Conservation (phyloP, 2,329 filamentous ascomycete species). For the Zymoseptoria crescenta region DNA sequence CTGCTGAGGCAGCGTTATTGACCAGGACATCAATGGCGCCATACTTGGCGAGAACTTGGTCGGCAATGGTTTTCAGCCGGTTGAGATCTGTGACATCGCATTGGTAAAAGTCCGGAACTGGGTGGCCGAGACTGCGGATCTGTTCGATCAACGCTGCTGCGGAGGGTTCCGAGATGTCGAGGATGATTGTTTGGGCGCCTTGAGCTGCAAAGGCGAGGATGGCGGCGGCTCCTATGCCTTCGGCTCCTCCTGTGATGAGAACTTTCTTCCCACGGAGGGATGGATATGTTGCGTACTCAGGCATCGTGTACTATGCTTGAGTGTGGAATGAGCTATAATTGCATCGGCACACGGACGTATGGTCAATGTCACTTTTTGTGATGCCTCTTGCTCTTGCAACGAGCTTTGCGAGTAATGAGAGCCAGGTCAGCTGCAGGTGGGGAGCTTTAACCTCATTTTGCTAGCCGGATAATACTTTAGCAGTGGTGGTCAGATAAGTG, state of each 20-base stretch:
- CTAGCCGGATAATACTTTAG: neutral
- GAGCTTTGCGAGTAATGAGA: neutral
- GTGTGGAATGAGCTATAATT: neutral
- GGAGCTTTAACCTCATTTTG: neutral
- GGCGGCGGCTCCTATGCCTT: slow-evolving; percentile 56
- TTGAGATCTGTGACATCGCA: slow-evolving; percentile 47
- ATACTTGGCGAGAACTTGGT: slow-evolving; percentile 36
- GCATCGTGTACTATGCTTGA: neutral
- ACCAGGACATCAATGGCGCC: slow-evolving; percentile 51
- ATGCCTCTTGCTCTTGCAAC: neutral
- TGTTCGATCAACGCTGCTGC: slow-evolving; percentile 41
- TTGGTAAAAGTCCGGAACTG: slow-evolving; percentile 22
- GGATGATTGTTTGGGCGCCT: slow-evolving; percentile 52
- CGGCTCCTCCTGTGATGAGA: slow-evolving; percentile 57
- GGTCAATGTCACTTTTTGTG: neutral
- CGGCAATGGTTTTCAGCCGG: slow-evolving; percentile 44
- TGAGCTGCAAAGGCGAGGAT: slow-evolving; percentile 50
- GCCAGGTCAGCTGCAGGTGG: neutral
- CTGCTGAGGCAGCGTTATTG: slow-evolving; percentile 54
- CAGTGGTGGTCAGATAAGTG: neutral
- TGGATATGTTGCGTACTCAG: slow-evolving; percentile 24
- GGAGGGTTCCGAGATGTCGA: slow-evolving; percentile 49
- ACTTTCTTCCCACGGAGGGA: slow-evolving; percentile 49
- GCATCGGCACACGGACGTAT: neutral
- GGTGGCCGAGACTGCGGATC: slow-evolving; percentile 19